Percentiles rank a stretch among this genome's conserved stretches.
These are phyloP conservation scores for Kuraishia hungarica DNA, from an alignment of 805 yeast genomes.

Conservation along the genomic window DNA sequence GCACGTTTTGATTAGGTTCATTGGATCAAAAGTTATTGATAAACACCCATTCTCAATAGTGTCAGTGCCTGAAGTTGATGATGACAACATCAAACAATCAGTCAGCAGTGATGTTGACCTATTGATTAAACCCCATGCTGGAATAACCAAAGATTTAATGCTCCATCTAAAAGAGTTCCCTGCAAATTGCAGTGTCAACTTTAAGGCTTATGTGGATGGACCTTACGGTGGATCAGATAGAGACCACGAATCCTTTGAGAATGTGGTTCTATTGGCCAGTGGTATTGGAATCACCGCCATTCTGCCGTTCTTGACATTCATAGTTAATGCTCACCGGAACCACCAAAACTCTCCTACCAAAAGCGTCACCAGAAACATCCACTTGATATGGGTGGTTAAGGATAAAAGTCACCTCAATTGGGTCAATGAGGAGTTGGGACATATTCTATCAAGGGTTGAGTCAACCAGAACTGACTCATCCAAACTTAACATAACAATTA, in stretches of 20 bases:
- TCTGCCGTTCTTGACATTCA: conserved; percentile 25
- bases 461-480: background rate
- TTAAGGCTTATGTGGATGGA: conserved; percentile 39
- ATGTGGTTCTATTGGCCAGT: conserved; percentile 30
- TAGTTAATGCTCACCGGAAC: background rate
- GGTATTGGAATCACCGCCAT: conserved; percentile 49
- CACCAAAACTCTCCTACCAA: background rate
- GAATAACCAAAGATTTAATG: conserved; percentile 32
- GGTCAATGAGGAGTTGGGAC: background rate
- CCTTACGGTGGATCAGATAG: conserved; percentile 49
- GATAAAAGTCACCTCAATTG: background rate
- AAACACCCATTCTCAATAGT: conserved; percentile 51
- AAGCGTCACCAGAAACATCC: background rate
- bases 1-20: conserved; percentile 41
- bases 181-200: conserved; percentile 14
- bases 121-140: conserved; percentile 35
- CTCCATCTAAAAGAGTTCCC: conserved; percentile 11
- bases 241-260: conserved; percentile 34
- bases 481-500: background rate
- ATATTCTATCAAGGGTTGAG: background rate
- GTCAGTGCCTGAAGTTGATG: conserved; percentile 18
- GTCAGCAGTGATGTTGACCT: conserved; percentile 27
- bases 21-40: conserved; percentile 34
- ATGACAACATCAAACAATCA: conserved; percentile 2
- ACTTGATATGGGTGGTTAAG: background rate